A percentile compares a stretch with the other conserved stretches of the same genome.
These are phyloP conservation scores for Pseudogymnoascus sp. DNA, from an alignment of 2,329 filamentous ascomycete species.

Conservation along the genomic window DNA sequence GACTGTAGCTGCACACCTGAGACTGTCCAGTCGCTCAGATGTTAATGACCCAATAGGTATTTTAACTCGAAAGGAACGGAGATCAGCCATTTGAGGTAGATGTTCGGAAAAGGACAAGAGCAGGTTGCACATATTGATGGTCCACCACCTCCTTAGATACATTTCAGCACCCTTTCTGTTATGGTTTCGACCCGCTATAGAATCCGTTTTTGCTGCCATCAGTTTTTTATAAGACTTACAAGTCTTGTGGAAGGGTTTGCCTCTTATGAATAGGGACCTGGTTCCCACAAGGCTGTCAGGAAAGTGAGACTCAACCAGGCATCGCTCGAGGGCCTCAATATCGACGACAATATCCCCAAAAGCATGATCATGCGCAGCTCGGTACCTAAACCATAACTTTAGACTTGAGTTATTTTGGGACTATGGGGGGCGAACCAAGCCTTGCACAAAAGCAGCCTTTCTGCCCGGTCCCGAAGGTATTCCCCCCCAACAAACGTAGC, in stretches of 20 bases:
- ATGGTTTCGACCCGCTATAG: background rate
- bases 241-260: background rate
- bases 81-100: background rate
- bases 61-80: background rate
- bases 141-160: background rate
- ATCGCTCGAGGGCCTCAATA: background rate
- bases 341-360: background rate
- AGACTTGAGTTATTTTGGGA: background rate
- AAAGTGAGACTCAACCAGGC: background rate
- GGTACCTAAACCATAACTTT: background rate
- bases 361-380: background rate
- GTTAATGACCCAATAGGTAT: background rate
- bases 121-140: background rate
- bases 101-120: background rate
- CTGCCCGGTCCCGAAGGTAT: background rate
- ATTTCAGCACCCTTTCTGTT: background rate
- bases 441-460: constrained; percentile 6
- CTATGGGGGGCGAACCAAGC: constrained; percentile 4
- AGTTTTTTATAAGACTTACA: background rate
- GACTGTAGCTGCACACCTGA: background rate
- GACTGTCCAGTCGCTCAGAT: background rate
- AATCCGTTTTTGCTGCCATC: background rate
- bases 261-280: background rate
- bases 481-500: background rate
- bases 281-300: background rate